Evolutionary conservation across 2,329 filamentous ascomycete genomes (phyloP), one percentile per base, ranked within the genome.

Genomic region (Fusarium sp.): DNA sequence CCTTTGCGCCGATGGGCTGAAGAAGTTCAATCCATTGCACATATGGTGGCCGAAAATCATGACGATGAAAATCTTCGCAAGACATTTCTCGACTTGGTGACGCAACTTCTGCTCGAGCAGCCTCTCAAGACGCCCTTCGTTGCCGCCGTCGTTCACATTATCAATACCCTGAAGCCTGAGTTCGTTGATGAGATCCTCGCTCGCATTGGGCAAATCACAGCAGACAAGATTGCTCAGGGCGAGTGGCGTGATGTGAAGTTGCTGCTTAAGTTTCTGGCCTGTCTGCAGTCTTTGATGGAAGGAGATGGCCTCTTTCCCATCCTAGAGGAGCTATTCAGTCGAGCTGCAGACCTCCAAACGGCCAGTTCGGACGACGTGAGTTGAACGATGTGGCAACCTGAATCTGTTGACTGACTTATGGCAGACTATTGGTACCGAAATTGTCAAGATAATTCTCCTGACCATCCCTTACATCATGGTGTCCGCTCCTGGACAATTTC

Each of bases 111-210:
- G 48, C 82, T 94, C 41, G 96, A 99, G 84, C 96, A 99, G 84
- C 96, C 96, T 3, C 92, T 99, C 82, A 98, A 98, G 87, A 97
- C 95, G n/a, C 96, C 96, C 0, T 98, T 98, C 81, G 89, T 97
- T 42, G 95, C 95, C 15, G 94, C 93, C 26, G 91, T 96, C 20
- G 89, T 97, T 48, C 88, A 98, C 66, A 89, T 94, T 64, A 89
- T 92, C 74, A 98, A 98, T 84, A 89, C 90, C 32, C 84, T 93
- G 77, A 94, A 94, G 79, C 87, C 92, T 9, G 93, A 96, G 75
- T 87, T 97, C 41, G 89, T 92, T 38, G 87, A 88, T 42, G 90
- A 94, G 73, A 86, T 97, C 26, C 86, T 98, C 75, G 87, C 84
- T 58, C 90, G 89, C 75, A 85, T 92, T 48, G 88, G 88, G 4